Percentiles rank a stretch among this genome's conserved stretches.
phyloP scores from a whole-genome alignment of 2,329 filamentous ascomycete species.

The Cordyceps fumosorosea region DNA sequence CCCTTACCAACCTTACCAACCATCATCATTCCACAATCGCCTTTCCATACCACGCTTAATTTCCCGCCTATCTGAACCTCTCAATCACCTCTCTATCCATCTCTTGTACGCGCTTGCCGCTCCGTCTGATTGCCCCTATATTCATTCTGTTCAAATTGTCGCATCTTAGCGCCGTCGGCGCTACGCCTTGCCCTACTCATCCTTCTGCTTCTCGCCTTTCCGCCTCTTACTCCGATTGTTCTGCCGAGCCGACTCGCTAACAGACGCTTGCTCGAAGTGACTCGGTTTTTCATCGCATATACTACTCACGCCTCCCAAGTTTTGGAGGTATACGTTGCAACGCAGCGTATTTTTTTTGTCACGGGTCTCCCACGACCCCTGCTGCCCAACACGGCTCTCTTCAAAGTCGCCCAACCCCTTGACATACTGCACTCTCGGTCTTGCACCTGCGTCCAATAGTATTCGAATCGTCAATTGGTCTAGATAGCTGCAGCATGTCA shows the following conservation, averaged over 20 bases:
- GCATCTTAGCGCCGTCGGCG: background rate
- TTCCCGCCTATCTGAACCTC: background rate
- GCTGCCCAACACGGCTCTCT: slow-evolving; percentile 33
- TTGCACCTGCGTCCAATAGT: background rate
- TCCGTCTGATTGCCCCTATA: background rate
- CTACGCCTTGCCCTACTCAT: background rate
- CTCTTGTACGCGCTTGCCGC: background rate
- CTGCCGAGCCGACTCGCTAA: background rate
- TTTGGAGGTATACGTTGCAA: slow-evolving; percentile 6
- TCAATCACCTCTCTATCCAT: background rate
- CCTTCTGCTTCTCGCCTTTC: background rate
- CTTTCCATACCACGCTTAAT: slow-evolving; percentile 1
- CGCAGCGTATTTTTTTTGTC: slow-evolving; percentile 1
- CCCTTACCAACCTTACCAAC: slow-evolving; percentile 5
- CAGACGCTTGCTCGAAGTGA: background rate
- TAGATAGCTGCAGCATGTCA: slow-evolving; percentile 55
- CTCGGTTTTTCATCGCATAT: background rate
- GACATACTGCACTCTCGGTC: slow-evolving; percentile 17
- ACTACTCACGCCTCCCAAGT: background rate
- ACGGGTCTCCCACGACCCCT: slow-evolving; percentile 11
- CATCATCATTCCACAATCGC: slow-evolving; percentile 12
- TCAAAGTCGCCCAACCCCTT: slow-evolving; percentile 23
- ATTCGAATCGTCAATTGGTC: slow-evolving; percentile 9
- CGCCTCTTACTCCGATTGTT: background rate
- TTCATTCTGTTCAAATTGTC: background rate